Evolutionary conservation across 495 filamentous ascomycete species (phyloP), one percentile per base, ranked within the genome.

Genomic region (Letharia columbiana): DNA sequence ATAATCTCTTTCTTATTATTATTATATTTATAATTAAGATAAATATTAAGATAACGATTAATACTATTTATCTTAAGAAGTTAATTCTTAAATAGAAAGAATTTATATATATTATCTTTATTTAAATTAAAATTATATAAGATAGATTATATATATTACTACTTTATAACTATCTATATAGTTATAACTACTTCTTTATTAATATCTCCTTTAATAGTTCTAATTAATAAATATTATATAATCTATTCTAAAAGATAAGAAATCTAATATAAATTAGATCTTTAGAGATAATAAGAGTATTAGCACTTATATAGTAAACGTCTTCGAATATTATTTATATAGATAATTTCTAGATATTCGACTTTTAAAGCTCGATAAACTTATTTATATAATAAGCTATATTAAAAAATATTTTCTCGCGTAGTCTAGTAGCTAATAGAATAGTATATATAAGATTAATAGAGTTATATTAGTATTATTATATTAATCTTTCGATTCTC

Each of bases 381-480:
- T 54, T 37, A 57, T 52, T 37, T 35, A 52, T 64, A 33, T 64
- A 57, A 11, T 57, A 28, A 31, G 31, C 2, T 54, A 31, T 49
- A 31, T 39, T 54, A 35, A 52, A 40, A 18, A 54, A 56, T 56
- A 39, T 52, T 20, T 35, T 39, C 4, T 56, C 37, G 18, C 52
- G 33, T 35, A 39, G 17, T 12, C 10, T 6, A 7, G 20, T 56
- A 47, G 4, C 6, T 37, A 13, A 58, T 28, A 65, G n/a, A 60
- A 65, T 65, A 56, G 20, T 56, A 67, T 66, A 64, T 65, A 69
- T 68, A 68, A 52, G 20, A 66, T 33, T 66, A 40, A 62, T 63
- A 50, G 28, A 39, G 4, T 67, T 47, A 54, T 66, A 40, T 67
- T 45, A 58, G 33, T 37, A 64, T 69, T 66, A 52, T 60, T 39